Evolutionary conservation across 371 early-diverging fungal species (phyloP).

Genomic region (Mortierella polycephala): DNA sequence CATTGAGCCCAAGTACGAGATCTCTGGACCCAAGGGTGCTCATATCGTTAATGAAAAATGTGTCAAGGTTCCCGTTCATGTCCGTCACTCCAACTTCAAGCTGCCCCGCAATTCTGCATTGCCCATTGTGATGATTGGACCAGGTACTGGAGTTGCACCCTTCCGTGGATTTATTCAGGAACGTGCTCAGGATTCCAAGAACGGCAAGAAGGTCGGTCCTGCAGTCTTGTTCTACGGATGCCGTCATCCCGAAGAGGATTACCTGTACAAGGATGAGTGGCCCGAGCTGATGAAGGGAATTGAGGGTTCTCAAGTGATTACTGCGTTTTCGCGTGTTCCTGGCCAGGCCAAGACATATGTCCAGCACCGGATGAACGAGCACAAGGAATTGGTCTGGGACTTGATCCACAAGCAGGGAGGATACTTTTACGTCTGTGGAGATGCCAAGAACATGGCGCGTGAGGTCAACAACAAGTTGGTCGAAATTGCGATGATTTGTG

Average conservation of each 20-base stretch:
- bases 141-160: constrained; percentile 98
- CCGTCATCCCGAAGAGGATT: constrained; percentile 85
- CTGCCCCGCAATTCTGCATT: constrained; percentile 81
- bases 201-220: constrained; percentile 75
- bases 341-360: constrained; percentile 85
- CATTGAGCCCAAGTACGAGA: constrained; percentile 57
- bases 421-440: constrained; percentile 94
- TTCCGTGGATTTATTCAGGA: constrained; percentile 96
- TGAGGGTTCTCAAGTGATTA: constrained; percentile 69
- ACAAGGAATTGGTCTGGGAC: constrained; percentile 78
- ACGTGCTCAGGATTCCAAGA: constrained; percentile 71
- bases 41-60: constrained; percentile 44
- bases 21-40: constrained; percentile 62
- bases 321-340: constrained; percentile 86
- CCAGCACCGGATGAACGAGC: constrained; percentile 79
- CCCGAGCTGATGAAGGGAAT: constrained; percentile 68
- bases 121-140: constrained; percentile 97
- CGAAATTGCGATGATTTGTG: constrained; percentile 74
- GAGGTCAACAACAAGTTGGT: constrained; percentile 84
- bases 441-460: constrained; percentile 96
- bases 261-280: constrained; percentile 90
- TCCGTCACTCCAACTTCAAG: constrained; percentile 89
- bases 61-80: constrained; percentile 81
- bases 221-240: constrained; percentile 95
- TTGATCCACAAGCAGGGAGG: constrained; percentile 77